Percentiles rank a stretch among this genome's conserved stretches.
phyloP scores from a whole-genome alignment of 768 basidiomycete genomes.

The Sarcomyxa edulis region DNA sequence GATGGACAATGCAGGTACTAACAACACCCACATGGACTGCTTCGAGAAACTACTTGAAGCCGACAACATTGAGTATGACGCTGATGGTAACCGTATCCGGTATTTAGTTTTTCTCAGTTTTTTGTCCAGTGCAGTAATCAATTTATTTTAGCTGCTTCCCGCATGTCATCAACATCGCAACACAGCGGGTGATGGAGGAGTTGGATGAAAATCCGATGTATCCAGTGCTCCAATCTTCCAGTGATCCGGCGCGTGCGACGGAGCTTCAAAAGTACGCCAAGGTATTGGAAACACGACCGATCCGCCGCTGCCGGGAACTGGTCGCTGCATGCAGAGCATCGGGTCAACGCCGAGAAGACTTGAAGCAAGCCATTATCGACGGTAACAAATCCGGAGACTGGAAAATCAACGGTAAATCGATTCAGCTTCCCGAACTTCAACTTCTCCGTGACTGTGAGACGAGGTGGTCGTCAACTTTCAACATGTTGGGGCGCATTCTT shows the following conservation, averaged over 20 bases:
- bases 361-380: slow-evolving; percentile 17
- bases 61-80: slow-evolving; percentile 10
- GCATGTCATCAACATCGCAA: slow-evolving; percentile 22
- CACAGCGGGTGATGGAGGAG: slow-evolving; percentile 11
- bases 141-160: slow-evolving; percentile 17
- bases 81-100: slow-evolving; percentile 16
- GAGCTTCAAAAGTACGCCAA: slow-evolving; percentile 12
- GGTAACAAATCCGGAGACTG: slow-evolving; percentile 17
- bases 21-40: slow-evolving; percentile 24
- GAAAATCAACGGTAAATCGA: too few relatives aligned
- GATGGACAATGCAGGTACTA: slow-evolving; percentile 31
- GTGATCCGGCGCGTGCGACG: background rate
- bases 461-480: slow-evolving; percentile 28
- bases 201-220: slow-evolving; percentile 10
- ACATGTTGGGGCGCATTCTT: slow-evolving; percentile 28
- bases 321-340: slow-evolving; percentile 25
- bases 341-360: slow-evolving; percentile 21
- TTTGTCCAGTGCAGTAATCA: too few relatives aligned
- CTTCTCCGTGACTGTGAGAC: slow-evolving; percentile 27
- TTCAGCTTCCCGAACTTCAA: slow-evolving; percentile 16
- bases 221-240: slow-evolving; percentile 5
- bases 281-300: slow-evolving; percentile 17
- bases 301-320: slow-evolving; percentile 16
- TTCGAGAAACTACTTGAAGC: slow-evolving; percentile 10
- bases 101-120: too few relatives aligned